Conservation (phyloP, 2,329 filamentous ascomycete genomes). For the Coccinonectria pachysandricola region DNA sequence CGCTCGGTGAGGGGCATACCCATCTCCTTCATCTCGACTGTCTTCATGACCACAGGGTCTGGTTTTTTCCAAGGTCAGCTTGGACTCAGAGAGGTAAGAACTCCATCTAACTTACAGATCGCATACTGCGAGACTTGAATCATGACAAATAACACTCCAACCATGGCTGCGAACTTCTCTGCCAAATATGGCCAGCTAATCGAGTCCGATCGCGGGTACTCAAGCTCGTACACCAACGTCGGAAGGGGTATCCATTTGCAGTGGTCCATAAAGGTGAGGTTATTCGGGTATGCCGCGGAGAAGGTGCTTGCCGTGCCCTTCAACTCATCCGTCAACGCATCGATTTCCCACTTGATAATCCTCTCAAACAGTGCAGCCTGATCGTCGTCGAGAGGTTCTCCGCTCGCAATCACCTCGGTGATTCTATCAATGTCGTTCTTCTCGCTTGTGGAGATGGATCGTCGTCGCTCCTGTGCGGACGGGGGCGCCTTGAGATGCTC, state of each 20-base stretch:
- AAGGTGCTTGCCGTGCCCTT: slow-evolving; percentile 46
- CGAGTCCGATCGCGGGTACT: slow-evolving; percentile 58
- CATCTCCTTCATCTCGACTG: slow-evolving; percentile 56
- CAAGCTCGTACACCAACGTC: slow-evolving; percentile 68
- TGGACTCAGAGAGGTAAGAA: too few species aligned
- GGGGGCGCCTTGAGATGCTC: slow-evolving; percentile 33
- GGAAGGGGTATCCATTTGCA: slow-evolving; percentile 66
- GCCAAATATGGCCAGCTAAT: slow-evolving; percentile 67
- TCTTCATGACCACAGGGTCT: slow-evolving; percentile 60
- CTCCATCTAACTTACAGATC: slow-evolving; percentile 52
- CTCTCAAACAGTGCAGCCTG: slow-evolving; percentile 54
- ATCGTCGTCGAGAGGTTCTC: slow-evolving; percentile 46
- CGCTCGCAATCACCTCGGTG: slow-evolving; percentile 50
- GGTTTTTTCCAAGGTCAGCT: too few species aligned
- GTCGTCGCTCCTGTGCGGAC: slow-evolving; percentile 33
- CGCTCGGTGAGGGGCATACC: slow-evolving; percentile 51
- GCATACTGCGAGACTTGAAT: slow-evolving; percentile 66
- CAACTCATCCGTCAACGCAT: slow-evolving; percentile 53
- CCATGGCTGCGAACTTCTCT: slow-evolving; percentile 60
- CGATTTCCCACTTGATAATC: slow-evolving; percentile 59
- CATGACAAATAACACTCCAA: slow-evolving; percentile 69
- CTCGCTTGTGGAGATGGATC: slow-evolving; percentile 30
- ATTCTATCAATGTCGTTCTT: slow-evolving; percentile 48
- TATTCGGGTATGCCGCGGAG: slow-evolving; percentile 52
- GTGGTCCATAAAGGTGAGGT: slow-evolving; percentile 54